Evolutionary conservation across 495 filamentous ascomycete genomes (phyloP).

Genomic region (Thermochaetoides thermophila): DNA sequence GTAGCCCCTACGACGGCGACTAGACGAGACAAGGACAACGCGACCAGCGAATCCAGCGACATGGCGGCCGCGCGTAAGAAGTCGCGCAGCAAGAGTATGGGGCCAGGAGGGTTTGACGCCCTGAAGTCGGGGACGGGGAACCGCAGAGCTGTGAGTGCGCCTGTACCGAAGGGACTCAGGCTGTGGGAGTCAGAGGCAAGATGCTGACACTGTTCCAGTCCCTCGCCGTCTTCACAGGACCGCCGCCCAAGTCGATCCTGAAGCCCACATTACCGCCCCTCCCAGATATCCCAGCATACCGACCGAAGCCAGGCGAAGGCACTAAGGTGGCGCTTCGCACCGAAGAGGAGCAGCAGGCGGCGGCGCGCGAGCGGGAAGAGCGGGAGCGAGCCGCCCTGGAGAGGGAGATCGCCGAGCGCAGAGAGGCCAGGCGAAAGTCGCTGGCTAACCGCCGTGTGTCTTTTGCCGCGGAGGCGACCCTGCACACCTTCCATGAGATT

Average conservation of each 20-base stretch:
- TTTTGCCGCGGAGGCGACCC: conserved; percentile 90
- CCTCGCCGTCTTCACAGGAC: conserved; percentile 27
- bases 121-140: conserved; percentile 69
- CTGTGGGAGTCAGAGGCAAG: conserved; percentile 4
- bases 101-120: conserved; percentile 75
- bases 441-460: conserved; percentile 88
- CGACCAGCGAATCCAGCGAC: conserved; percentile 42
- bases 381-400: conserved; percentile 50
- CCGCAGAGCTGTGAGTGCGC: conserved; percentile 51
- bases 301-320: conserved; percentile 22
- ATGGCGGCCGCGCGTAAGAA: conserved; percentile 45
- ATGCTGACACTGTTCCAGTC: conserved; percentile 23
- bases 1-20: conserved; percentile 45
- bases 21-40: conserved; percentile 54
- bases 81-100: conserved; percentile 86
- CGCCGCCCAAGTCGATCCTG: conserved; percentile 61
- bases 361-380: conserved; percentile 57
- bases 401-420: conserved; percentile 53
- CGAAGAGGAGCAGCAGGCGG: conserved; percentile 71
- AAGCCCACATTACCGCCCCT: conserved; percentile 64
- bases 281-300: conserved; percentile 41
- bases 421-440: conserved; percentile 82
- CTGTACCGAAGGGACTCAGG: not conserved
- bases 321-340: conserved; percentile 42
- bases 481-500: conserved; percentile 95